Conservation (phyloP, 768 basidiomycete genomes). For the Harrya chromipes region DNA sequence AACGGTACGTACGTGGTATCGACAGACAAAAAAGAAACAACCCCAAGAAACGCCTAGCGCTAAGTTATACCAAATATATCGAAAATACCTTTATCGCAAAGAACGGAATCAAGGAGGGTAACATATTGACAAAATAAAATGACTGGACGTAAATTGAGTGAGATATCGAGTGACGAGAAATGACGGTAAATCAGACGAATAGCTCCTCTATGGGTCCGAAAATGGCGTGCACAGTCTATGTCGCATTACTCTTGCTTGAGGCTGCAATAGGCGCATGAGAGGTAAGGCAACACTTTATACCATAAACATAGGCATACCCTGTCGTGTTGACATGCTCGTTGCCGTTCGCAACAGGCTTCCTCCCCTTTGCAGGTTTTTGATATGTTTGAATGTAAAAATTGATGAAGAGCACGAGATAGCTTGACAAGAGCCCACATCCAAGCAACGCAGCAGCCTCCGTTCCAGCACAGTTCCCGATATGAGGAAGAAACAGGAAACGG, state of each 20-base stretch:
- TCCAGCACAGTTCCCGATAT: conserved; percentile 80
- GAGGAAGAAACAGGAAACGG: conserved; percentile 65
- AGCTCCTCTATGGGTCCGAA: neutral
- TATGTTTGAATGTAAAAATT: conserved; percentile 90
- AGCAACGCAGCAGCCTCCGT: conserved; percentile 85
- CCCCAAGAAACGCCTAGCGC: conserved; percentile 10
- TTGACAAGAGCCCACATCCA: conserved; percentile 84
- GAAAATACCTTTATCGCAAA: conserved; percentile 16
- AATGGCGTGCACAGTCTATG: neutral
- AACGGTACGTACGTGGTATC: conserved; percentile 6
- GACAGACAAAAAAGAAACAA: neutral
- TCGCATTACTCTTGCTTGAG: conserved; percentile 34
- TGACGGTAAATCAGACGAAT: conserved; percentile 15
- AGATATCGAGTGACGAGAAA: conserved; percentile 5
- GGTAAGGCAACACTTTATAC: neutral
- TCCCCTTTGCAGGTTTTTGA: conserved; percentile 54
- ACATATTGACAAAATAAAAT: conserved; percentile 15
- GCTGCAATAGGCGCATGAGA: conserved; percentile 16
- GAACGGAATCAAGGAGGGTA: conserved; percentile 13
- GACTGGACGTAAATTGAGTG: conserved; percentile 7
- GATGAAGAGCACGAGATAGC: conserved; percentile 93
- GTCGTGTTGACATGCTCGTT: conserved; percentile 44
- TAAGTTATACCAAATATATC: conserved; percentile 10
- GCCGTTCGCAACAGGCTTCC: conserved; percentile 33
- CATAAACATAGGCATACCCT: conserved; percentile 22